phyloP scores from a whole-genome alignment of 129 eudicot genomes.

The Glebionis coronaria region DNA sequence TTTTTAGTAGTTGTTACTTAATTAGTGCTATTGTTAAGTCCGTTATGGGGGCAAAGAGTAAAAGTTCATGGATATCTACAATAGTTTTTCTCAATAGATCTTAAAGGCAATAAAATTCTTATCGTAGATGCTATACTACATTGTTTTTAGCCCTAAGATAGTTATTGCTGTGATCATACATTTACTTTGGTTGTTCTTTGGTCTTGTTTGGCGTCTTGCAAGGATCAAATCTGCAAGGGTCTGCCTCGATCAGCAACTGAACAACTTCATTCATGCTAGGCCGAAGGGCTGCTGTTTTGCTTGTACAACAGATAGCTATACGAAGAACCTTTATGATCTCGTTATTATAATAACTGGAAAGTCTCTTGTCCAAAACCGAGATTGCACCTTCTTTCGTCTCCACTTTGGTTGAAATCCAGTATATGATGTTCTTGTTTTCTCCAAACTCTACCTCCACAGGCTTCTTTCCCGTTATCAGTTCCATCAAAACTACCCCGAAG shows the following conservation, averaged over 20 bases:
- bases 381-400: conserved; percentile 81
- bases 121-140: conserved; percentile 32
- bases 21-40: conserved; percentile 5
- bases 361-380: conserved; percentile 60
- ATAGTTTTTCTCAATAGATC: conserved; percentile 27
- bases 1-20: conserved; percentile 15
- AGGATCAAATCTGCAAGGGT: conserved; percentile 67
- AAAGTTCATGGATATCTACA: conserved; percentile 27
- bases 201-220: conserved; percentile 59
- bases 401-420: conserved; percentile 77
- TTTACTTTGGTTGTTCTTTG: conserved; percentile 41
- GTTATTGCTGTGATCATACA: conserved; percentile 21
- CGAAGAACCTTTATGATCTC: conserved; percentile 77
- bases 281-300: conserved; percentile 51
- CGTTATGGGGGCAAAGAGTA: conserved; percentile 25
- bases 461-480: conserved; percentile 84
- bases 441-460: conserved; percentile 93
- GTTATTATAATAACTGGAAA: conserved; percentile 51
- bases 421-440: conserved; percentile 82
- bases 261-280: conserved; percentile 84
- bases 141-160: conserved; percentile 20
- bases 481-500: conserved; percentile 88
- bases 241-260: conserved; percentile 70
- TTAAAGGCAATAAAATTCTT: conserved; percentile 22
- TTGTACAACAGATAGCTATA: conserved; percentile 76